Evolutionary conservation across 2,329 filamentous ascomycete species (phyloP), one percentile per base, ranked within the genome.

Genomic region (Colletotrichum sp.): DNA sequence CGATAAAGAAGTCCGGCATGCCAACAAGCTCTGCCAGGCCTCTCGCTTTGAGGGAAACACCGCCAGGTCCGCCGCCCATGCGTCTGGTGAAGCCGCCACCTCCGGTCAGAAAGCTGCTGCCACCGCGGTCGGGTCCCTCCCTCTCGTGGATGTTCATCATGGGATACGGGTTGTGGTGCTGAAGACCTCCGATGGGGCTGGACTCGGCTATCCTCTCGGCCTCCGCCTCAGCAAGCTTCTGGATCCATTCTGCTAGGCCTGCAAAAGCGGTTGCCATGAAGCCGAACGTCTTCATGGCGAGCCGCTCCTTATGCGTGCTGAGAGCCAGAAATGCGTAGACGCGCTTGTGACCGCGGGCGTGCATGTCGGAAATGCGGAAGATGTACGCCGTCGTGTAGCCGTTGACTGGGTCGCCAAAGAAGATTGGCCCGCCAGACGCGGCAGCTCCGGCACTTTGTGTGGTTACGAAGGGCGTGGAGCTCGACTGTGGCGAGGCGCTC

Each of bases 341-440:
- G n/a, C 92, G 89, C 83, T 93, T 92, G 79, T 93, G 91, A 6
- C 92, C 92, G 15, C 92, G 90, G 16, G 92, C 92, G 78, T 93
- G 92, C 44, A 93, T 87, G 80, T 94, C 92, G 8, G 92, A 90
- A 57, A 94, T 92, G 30, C 92, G 92, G 80, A 94, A 94, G 78
- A 94, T 92, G 82, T 93, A 94, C 16, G 92, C 92, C 0, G 92
- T 94, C 0, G 92, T 94, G 83, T 93, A 94, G 34, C 92, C 92
- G 2, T 92, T 90, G 1, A 90, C 82, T 2, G 91, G 88, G 80
- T 94, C 92, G 34, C 92, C 92, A 76, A 94, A 94, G 82, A 94
- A 93, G 69, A 94, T 93, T 34, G 92, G 92, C 0, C 92, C 92
- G 4, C 92, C 92, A 4, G 91, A 91, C 1, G 89, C 88, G 18